Conservation (phyloP, 805 yeast genomes). For the Wickerhamiella occidentalis region DNA sequence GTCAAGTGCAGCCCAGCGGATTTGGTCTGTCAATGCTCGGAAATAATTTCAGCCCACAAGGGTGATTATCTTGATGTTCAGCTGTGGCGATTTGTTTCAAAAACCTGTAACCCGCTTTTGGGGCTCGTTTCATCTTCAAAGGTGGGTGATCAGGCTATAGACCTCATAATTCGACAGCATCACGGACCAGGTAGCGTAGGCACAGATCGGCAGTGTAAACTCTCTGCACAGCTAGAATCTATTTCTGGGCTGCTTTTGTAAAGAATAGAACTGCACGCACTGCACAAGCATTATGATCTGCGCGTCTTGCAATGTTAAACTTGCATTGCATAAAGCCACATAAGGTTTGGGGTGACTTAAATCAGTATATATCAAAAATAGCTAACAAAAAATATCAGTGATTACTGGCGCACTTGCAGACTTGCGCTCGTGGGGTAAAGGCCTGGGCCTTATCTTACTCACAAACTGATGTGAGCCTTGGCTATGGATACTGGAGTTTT, state of each 20-base stretch:
- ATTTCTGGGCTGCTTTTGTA: slow-evolving; percentile 1
- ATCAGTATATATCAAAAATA: background rate
- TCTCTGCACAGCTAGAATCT: background rate
- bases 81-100: background rate
- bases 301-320: background rate
- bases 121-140: background rate
- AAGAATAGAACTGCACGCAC: background rate
- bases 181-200: background rate
- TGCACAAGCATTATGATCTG: background rate
- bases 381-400: background rate
- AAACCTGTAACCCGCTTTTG: background rate
- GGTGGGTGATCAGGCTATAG: background rate
- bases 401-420: background rate
- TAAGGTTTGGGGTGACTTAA: background rate
- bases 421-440: too few relatives aligned
- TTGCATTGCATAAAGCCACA: background rate
- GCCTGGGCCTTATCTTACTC: too few relatives aligned
- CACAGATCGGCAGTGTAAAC: background rate
- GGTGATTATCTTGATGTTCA: background rate
- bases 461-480: too few relatives aligned
- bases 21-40: slow-evolving; percentile 7
- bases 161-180: background rate
- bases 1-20: slow-evolving; percentile 6
- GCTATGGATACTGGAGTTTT: too few relatives aligned
- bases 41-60: background rate